phyloP scores from a whole-genome alignment of 805 yeast species.

The Metschnikowia lunata region DNA sequence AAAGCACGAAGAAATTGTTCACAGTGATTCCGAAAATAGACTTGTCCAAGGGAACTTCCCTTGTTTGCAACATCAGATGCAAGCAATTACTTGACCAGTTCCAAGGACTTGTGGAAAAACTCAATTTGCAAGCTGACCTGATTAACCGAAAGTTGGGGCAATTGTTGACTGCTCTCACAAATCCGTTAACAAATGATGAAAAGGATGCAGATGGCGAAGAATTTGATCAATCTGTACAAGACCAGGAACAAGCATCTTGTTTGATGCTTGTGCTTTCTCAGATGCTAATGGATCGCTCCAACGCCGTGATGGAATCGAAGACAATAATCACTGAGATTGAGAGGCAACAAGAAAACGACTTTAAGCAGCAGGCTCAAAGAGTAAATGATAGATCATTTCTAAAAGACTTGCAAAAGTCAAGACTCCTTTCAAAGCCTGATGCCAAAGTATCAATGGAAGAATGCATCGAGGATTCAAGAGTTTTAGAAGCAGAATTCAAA shows the following conservation, averaged over 20 bases:
- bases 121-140: slow-evolving; percentile 49
- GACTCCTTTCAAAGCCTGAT: slow-evolving; percentile 25
- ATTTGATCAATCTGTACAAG: slow-evolving; percentile 66
- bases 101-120: slow-evolving; percentile 20
- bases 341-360: slow-evolving; percentile 15
- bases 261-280: slow-evolving; percentile 52
- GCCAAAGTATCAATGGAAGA: slow-evolving; percentile 33
- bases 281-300: slow-evolving; percentile 36
- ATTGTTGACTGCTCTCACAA: slow-evolving; percentile 39
- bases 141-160: slow-evolving; percentile 51
- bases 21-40: slow-evolving; percentile 26
- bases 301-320: slow-evolving; percentile 8
- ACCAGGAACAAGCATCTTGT: slow-evolving; percentile 66
- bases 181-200: slow-evolving; percentile 44
- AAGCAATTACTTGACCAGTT: slow-evolving; percentile 22
- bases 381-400: slow-evolving; percentile 26
- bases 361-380: slow-evolving; percentile 21
- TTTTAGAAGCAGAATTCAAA: slow-evolving; percentile 23
- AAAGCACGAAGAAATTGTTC: slow-evolving; percentile 31
- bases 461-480: slow-evolving; percentile 15
- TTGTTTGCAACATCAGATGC: slow-evolving; percentile 19
- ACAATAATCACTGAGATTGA: slow-evolving; percentile 7
- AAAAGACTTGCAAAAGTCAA: slow-evolving; percentile 18
- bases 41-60: slow-evolving; percentile 11
- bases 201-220: slow-evolving; percentile 66